Conservation (phyloP, 129 eudicot genomes). For the Artemisia annua region DNA sequence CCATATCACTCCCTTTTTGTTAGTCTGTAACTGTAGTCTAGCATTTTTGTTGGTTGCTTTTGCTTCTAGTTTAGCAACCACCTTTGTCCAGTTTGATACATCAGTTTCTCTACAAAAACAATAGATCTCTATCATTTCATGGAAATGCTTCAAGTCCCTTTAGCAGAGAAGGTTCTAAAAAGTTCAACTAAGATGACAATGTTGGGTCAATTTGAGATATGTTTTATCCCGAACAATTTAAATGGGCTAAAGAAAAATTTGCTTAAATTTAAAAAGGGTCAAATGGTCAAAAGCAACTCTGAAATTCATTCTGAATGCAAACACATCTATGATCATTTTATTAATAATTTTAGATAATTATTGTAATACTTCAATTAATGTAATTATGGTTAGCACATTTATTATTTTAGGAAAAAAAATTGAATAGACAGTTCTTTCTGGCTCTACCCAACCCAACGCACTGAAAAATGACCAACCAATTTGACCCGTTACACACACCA, state of each 20-base stretch:
- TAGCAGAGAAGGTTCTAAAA: background rate
- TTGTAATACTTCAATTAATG: no score
- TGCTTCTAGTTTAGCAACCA: conserved; percentile 61
- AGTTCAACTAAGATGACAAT: conserved; percentile 7
- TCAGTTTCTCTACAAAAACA: conserved; percentile 52
- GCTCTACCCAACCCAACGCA: no score
- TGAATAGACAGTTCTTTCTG: no score
- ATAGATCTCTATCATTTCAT: background rate
- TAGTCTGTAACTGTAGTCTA: conserved; percentile 61
- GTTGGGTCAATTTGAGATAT: background rate
- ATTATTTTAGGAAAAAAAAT: no score
- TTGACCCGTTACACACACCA: no score
- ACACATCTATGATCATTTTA: no score
- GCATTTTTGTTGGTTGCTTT: conserved; percentile 53
- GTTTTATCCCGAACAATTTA: no score
- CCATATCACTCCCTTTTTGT: conserved; percentile 81
- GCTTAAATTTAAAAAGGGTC: no score
- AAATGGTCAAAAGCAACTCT: no score
- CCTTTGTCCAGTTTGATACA: conserved; percentile 74
- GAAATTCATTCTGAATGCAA: background rate
- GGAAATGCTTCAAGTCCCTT: background rate
- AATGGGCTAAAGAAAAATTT: no score
- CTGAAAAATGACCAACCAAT: background rate
- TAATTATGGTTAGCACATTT: no score
- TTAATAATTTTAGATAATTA: no score